phyloP scores from a whole-genome alignment of 2,329 filamentous ascomycete species.

The Bipolaris victoriae region DNA sequence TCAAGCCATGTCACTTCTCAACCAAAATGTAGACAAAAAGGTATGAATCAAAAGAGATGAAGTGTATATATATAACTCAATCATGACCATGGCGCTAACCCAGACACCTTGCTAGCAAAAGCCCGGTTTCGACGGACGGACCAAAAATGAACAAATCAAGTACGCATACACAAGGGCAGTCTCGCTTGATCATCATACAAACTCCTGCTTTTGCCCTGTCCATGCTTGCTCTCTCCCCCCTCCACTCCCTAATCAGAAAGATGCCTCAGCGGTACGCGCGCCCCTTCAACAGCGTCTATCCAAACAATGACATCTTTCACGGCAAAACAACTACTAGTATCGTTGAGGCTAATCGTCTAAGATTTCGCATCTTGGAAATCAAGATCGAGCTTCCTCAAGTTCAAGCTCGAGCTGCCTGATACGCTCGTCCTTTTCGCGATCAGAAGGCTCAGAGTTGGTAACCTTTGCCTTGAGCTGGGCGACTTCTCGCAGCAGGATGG shows the following conservation, averaged over 20 bases:
- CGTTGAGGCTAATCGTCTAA: not conserved
- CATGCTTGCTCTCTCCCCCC: not conserved
- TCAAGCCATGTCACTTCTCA: too few relatives aligned
- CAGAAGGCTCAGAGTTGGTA: constrained; percentile 47
- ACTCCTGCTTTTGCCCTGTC: constrained; percentile 4
- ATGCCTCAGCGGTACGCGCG: not conserved
- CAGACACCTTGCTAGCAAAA: constrained; percentile 20
- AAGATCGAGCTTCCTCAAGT: constrained; percentile 50
- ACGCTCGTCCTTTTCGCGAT: constrained; percentile 50
- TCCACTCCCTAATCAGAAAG: not conserved
- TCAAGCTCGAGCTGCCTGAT: constrained; percentile 51
- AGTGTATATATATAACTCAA: constrained; percentile 3
- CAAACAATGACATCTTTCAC: constrained; percentile 2
- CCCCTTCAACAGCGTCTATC: constrained; percentile 1
- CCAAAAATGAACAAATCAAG: constrained; percentile 3
- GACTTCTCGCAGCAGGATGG: constrained; percentile 67
- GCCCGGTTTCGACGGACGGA: constrained; percentile 13
- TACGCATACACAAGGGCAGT: constrained; percentile 18
- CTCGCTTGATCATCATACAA: constrained; percentile 13
- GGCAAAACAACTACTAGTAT: not conserved
- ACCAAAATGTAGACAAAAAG: too few relatives aligned
- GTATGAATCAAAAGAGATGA: not conserved
- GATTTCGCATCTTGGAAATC: constrained; percentile 12
- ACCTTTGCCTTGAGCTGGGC: constrained; percentile 75
- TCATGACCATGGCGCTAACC: constrained; percentile 20